A percentile compares a stretch with the other conserved stretches of the same genome.
Evolutionary conservation across 805 yeast genomes (phyloP).

Genomic region (Tetrapisispora phaffii): DNA sequence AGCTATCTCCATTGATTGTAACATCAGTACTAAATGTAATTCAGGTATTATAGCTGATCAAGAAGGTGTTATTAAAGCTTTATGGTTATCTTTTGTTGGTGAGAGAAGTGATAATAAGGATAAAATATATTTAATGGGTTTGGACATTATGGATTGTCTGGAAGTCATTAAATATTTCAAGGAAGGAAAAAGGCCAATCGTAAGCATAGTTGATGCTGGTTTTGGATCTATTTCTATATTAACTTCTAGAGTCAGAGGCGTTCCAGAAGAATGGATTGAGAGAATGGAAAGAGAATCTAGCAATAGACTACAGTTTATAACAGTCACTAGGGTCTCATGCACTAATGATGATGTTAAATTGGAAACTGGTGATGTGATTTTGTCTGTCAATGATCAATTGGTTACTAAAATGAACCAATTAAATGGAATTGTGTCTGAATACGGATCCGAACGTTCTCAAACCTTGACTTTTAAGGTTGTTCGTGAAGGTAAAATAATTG

Average conservation of each 20-base stretch:
- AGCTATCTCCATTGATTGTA: constrained; percentile 64
- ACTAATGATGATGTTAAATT: constrained; percentile 32
- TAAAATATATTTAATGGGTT: constrained; percentile 58
- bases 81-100: constrained; percentile 80
- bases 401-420: constrained; percentile 63
- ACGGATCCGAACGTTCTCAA: constrained; percentile 32
- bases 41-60: constrained; percentile 71
- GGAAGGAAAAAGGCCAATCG: constrained; percentile 40
- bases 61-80: constrained; percentile 71
- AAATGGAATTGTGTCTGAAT: constrained; percentile 32
- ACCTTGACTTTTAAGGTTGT: constrained; percentile 50
- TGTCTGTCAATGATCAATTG: constrained; percentile 56
- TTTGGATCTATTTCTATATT: constrained; percentile 56
- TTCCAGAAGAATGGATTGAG: constrained; percentile 72
- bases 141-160: constrained; percentile 60
- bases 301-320: constrained; percentile 64
- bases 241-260: constrained; percentile 79
- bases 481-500: constrained; percentile 57
- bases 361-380: constrained; percentile 63
- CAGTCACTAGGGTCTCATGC: constrained; percentile 58
- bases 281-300: constrained; percentile 51
- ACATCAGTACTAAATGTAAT: constrained; percentile 59
- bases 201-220: constrained; percentile 71
- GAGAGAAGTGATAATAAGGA: constrained; percentile 57
- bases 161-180: constrained; percentile 48